phyloP scores from a whole-genome alignment of 306 rosid genomes.

The Corylus avellana region DNA sequence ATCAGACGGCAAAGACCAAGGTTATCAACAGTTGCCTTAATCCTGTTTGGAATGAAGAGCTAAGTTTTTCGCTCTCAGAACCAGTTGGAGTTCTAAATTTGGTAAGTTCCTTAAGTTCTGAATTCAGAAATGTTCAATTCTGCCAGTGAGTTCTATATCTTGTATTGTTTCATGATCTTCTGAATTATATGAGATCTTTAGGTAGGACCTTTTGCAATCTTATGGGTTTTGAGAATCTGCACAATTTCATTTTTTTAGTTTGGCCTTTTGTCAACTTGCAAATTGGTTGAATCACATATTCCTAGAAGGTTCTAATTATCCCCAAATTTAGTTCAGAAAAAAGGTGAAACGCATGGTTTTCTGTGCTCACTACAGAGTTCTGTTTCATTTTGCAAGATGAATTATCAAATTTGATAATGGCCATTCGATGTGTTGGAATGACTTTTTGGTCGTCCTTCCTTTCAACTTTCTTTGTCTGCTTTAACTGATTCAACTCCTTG shows the following conservation, averaged over 20 bases:
- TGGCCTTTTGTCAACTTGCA: background rate
- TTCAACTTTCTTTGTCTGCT: background rate
- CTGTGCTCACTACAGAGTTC: background rate
- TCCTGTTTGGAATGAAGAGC: constrained; percentile 98
- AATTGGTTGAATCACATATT: background rate
- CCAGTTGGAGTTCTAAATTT: constrained; percentile 68
- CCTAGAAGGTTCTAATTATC: background rate
- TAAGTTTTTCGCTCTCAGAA: constrained; percentile 65
- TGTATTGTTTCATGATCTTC: background rate
- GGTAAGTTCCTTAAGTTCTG: constrained; percentile 51
- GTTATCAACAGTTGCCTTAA: constrained; percentile 90
- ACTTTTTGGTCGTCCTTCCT: background rate
- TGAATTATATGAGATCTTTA: background rate
- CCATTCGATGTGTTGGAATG: background rate
- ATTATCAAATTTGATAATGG: background rate
- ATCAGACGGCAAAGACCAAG: constrained; percentile 88
- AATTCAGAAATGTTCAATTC: constrained; percentile 5
- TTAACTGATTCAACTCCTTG: background rate
- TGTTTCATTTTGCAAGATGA: background rate
- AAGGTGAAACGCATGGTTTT: background rate
- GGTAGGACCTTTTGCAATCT: background rate
- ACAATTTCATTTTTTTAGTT: background rate
- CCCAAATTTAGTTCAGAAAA: background rate
- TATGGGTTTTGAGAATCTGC: background rate
- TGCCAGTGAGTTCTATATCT: background rate